Evolutionary conservation across 306 rosid genomes (phyloP).

Genomic region (Ochetophila trinervis): DNA sequence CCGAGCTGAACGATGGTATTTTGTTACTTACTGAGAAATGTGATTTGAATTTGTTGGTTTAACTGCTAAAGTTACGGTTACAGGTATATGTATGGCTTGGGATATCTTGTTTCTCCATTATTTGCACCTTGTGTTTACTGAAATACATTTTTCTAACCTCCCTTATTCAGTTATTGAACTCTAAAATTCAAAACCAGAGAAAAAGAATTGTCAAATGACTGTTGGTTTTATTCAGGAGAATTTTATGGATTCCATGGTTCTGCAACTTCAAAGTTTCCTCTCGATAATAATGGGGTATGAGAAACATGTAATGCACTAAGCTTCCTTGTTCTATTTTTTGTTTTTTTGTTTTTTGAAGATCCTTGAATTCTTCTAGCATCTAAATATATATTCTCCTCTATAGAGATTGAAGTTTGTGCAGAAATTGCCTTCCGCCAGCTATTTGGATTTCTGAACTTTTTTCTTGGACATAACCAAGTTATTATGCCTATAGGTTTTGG

Average conservation of each 20-base stretch:
- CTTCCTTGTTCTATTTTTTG: not conserved
- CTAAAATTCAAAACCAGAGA: not conserved
- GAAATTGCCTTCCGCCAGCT: not conserved
- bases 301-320: constrained; percentile 18
- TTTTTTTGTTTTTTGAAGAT: not conserved
- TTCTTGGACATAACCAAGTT: not conserved
- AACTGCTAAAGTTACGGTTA: not conserved
- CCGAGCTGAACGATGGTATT: constrained; percentile 49
- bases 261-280: constrained; percentile 63
- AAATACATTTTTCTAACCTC: not conserved
- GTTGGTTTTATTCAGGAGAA: constrained; percentile 53
- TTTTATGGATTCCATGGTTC: constrained; percentile 89
- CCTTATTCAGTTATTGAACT: not conserved
- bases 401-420: not conserved
- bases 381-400: not conserved
- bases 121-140: not conserved
- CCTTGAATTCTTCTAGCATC: not conserved
- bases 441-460: not conserved
- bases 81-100: not conserved
- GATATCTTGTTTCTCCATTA: not conserved
- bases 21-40: constrained; percentile 2
- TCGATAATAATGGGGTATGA: constrained; percentile 59
- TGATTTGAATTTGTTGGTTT: not conserved
- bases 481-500: constrained; percentile 41
- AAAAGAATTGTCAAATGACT: constrained; percentile 2